Conservation (phyloP, 2,329 filamentous ascomycete genomes). For the Exophiala sp. region DNA sequence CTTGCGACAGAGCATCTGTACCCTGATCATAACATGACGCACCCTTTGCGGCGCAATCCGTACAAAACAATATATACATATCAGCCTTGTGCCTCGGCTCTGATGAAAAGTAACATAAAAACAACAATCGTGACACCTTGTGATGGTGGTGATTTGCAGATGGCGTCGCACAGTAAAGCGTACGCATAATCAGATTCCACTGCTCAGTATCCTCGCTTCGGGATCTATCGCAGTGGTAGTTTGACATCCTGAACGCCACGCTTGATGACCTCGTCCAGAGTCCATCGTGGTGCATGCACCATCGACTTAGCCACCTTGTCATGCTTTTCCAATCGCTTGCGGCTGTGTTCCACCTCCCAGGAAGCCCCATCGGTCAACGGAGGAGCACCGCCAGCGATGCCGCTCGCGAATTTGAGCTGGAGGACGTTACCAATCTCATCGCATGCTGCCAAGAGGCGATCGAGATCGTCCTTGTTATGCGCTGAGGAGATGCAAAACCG, state of each 20-base stretch:
- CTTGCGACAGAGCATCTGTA: background rate
- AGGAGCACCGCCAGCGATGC: constrained; percentile 81
- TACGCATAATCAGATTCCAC: constrained; percentile 1
- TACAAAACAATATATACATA: constrained; percentile 17
- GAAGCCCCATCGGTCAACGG: constrained; percentile 69
- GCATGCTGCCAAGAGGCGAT: constrained; percentile 81
- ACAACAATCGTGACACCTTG: constrained; percentile 9
- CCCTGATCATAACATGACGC: background rate
- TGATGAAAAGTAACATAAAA: constrained; percentile 6
- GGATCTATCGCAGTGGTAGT: constrained; percentile 59
- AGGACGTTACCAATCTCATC: constrained; percentile 86
- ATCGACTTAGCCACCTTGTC: constrained; percentile 41
- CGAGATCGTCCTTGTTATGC: constrained; percentile 97
- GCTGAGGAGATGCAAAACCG: constrained; percentile 94
- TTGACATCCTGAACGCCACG: constrained; percentile 74
- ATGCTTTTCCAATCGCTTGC: constrained; percentile 51
- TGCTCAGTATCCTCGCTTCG: background rate
- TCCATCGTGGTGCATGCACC: constrained; percentile 72
- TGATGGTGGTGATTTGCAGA: background rate
- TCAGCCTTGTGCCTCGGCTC: constrained; percentile 12
- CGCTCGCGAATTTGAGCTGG: constrained; percentile 96
- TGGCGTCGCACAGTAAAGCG: constrained; percentile 12
- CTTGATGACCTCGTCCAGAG: constrained; percentile 68
- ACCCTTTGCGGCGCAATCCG: background rate
- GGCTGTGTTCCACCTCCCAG: constrained; percentile 68